These are phyloP conservation scores for Candida mesenterica DNA, from an alignment of 1,139 yeast genomes.

Conservation along the genomic window DNA sequence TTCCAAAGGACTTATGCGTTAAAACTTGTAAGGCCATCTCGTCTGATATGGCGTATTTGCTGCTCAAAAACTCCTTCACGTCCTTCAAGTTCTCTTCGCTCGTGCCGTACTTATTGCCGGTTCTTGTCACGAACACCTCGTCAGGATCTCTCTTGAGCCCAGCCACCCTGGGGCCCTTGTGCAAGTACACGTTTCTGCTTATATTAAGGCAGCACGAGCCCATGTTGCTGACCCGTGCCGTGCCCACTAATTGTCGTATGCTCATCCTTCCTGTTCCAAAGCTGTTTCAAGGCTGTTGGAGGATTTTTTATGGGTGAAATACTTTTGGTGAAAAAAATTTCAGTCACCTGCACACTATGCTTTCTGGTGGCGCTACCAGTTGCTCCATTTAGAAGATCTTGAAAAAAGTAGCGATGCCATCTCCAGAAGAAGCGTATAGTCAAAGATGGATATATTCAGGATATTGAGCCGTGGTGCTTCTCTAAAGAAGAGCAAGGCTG, in stretches of 20 bases:
- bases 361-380: too few species aligned
- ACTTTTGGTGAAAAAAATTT: neutral
- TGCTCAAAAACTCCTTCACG: slow-evolving; percentile 46
- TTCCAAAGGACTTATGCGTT: slow-evolving; percentile 93
- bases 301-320: neutral
- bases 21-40: slow-evolving; percentile 70
- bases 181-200: slow-evolving; percentile 30
- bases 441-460: slow-evolving; percentile 80
- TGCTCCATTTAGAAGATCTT: neutral
- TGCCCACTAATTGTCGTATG: slow-evolving; percentile 3
- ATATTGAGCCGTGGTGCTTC: slow-evolving; percentile 84
- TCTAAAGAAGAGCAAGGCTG: slow-evolving; percentile 53
- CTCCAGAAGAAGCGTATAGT: neutral
- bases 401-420: neutral
- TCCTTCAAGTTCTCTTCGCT: slow-evolving; percentile 47
- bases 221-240: neutral
- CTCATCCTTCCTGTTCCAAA: neutral
- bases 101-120: slow-evolving; percentile 61
- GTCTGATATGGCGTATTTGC: slow-evolving; percentile 46
- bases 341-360: too few species aligned
- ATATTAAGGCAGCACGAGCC: neutral
- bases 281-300: neutral
- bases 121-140: slow-evolving; percentile 54
- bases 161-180: slow-evolving; percentile 61
- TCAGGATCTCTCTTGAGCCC: slow-evolving; percentile 80